Evolutionary conservation across 768 basidiomycete genomes (phyloP).

Genomic region (Cantharellus anzutake): DNA sequence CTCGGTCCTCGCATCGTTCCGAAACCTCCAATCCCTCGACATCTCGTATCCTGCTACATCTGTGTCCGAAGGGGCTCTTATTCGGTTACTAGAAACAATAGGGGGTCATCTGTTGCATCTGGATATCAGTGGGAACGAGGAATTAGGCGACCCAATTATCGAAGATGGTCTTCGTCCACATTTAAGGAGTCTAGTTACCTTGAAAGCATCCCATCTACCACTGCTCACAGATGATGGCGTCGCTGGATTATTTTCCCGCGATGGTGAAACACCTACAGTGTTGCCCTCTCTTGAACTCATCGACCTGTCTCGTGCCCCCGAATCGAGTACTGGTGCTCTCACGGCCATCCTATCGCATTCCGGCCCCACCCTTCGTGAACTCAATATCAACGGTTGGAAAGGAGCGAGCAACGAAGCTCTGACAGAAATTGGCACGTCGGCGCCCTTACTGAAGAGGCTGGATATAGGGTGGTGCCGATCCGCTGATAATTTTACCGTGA

Average conservation of each 20-base stretch:
- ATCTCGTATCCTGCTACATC: slow-evolving; percentile 38
- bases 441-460: slow-evolving; percentile 30
- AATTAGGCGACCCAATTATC: slow-evolving; percentile 42
- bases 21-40: slow-evolving; percentile 39
- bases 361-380: slow-evolving; percentile 30
- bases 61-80: slow-evolving; percentile 36
- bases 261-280: slow-evolving; percentile 1
- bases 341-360: slow-evolving; percentile 48
- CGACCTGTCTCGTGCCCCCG: slow-evolving; percentile 44
- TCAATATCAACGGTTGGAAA: slow-evolving; percentile 69
- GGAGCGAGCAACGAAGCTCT: slow-evolving; percentile 33
- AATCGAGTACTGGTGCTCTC: slow-evolving; percentile 35
- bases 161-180: slow-evolving; percentile 36
- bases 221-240: slow-evolving; percentile 56
- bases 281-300: slow-evolving; percentile 32
- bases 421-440: slow-evolving; percentile 18
- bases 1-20: slow-evolving; percentile 28
- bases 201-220: slow-evolving; percentile 36
- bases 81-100: slow-evolving; percentile 33
- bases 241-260: slow-evolving; percentile 41
- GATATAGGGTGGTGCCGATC: slow-evolving; percentile 77
- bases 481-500: slow-evolving; percentile 66
- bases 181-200: slow-evolving; percentile 26
- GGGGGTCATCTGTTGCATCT: slow-evolving; percentile 40
- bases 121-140: slow-evolving; percentile 49